Conservation (phyloP, 805 yeast genomes). For the Saccharomycopsis amapae region DNA sequence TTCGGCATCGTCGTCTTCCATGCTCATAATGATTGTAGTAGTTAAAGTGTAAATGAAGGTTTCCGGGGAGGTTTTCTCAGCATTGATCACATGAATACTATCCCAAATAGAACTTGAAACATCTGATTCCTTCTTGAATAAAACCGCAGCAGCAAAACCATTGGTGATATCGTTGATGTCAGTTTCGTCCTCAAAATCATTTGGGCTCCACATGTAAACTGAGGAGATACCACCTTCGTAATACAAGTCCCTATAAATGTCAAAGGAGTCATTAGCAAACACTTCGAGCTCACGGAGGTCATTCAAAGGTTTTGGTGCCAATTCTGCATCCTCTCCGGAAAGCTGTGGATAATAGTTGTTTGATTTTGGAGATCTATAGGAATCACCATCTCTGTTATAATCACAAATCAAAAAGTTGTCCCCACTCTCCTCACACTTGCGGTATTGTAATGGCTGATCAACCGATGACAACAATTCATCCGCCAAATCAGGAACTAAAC, state of each 20-base stretch:
- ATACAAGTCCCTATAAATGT: constrained; percentile 85
- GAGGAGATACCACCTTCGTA: constrained; percentile 92
- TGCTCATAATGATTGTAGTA: constrained; percentile 77
- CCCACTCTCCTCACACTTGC: constrained; percentile 45
- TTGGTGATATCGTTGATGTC: constrained; percentile 28
- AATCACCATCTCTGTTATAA: constrained; percentile 91
- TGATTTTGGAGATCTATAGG: constrained; percentile 86
- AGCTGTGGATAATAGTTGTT: constrained; percentile 58
- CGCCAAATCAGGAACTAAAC: constrained; percentile 60
- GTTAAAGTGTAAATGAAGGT: constrained; percentile 56
- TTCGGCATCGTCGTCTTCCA: constrained; percentile 33
- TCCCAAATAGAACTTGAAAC: constrained; percentile 67
- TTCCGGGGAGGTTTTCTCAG: constrained; percentile 30
- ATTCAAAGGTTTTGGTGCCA: constrained; percentile 69
- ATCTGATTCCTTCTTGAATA: constrained; percentile 62
- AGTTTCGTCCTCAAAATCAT: constrained; percentile 38
- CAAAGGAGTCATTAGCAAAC: constrained; percentile 84
- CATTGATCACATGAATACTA: constrained; percentile 87
- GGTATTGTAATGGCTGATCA: constrained; percentile 63
- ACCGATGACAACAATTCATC: constrained; percentile 83
- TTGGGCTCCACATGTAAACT: constrained; percentile 87
- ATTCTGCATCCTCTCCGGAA: constrained; percentile 45
- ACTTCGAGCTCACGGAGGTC: constrained; percentile 66
- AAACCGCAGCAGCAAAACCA: constrained; percentile 87
- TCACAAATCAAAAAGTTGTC: constrained; percentile 81